Base-by-base conservation (phyloP, 140 eudicot genomes). In the Erigeron philadelphicus region DNA sequence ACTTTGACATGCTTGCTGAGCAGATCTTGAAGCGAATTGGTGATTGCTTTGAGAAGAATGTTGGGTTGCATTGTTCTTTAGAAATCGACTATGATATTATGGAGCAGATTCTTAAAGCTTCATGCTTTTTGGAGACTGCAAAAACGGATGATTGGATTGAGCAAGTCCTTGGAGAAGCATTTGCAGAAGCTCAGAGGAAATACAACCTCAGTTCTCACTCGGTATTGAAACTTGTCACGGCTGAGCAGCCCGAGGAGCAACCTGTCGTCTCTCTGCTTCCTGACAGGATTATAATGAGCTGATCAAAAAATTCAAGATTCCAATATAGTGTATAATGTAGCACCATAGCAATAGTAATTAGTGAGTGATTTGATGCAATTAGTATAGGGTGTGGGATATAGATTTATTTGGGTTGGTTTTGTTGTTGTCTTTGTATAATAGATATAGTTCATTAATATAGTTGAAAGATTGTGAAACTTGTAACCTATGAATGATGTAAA, bases 61-160 rank as follows among this genome's bases (percentile, higher is more conserved):
- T 81, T 16, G 85, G 84, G 35, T 61, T 72, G 56, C 80, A 74
- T 55, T 81, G 93, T 74, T 73, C 73, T 61, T 48, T 93, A 47
- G 98, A 93, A 76, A 78, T 89, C 11, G 95, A 89, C 31, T 66
- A 79, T 17, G 75, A 63, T 42, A 85, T 83, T 7, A 82, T 93
- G 83, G 84, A 75, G 48, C 98, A 89, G 81, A 61, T 93, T 23
- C 81, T 93, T 58, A 93, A 91, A 61, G 90, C 84, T 9, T 76
- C 79, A 17, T 93, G 78, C 54, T 72, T 78, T 44, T 12, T 68
- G 8, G 88, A 83, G 54, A 16, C 41, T 15, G 18, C 47, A 18
- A 74, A 44, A 21, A 84, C 84, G 0, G 92, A 86, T 10, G 79
- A 81, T 15, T 92, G 98, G 96, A 67, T 88, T 16, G 48, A 76